These are phyloP conservation scores for Crucihimalaya himalaica DNA, from an alignment of 345 rosid species.

Conservation along the genomic window DNA sequence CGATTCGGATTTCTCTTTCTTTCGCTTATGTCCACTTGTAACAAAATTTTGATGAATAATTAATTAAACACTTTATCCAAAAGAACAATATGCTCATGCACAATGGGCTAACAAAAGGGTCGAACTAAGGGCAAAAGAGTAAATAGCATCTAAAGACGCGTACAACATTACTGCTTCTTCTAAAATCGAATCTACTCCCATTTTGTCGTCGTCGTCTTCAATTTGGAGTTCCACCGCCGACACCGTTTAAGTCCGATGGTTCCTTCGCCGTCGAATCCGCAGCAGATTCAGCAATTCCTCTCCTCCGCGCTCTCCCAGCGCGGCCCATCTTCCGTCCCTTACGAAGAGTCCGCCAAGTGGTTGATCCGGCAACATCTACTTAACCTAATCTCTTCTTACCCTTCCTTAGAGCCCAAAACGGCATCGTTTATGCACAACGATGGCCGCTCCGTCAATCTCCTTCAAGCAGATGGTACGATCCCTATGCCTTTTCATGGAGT, in stretches of 20 bases:
- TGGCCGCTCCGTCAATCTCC: constrained; percentile 90
- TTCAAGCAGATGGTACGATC: constrained; percentile 91
- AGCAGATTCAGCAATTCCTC: constrained; percentile 77
- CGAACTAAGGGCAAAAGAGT: constrained; percentile 4
- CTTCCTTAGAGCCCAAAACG: constrained; percentile 84
- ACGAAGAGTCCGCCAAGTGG: constrained; percentile 86
- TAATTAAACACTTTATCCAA: too few species aligned
- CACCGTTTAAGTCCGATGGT: constrained; percentile 39
- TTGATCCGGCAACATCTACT: constrained; percentile 91
- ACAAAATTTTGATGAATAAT: too few species aligned
- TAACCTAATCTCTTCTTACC: constrained; percentile 57
- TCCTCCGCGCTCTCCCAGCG: constrained; percentile 85
- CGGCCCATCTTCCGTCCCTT: constrained; percentile 84
- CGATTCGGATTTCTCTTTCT: too few species aligned
- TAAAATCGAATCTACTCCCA: constrained; percentile 3
- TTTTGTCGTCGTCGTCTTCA: constrained; percentile 19
- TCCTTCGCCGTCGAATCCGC: constrained; percentile 50
- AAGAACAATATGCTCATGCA: too few species aligned
- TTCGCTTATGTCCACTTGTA: too few species aligned
- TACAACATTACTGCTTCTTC: background rate
- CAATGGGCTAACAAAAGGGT: too few species aligned
- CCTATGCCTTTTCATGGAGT: constrained; percentile 85
- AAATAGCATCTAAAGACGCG: background rate
- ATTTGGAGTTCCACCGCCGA: constrained; percentile 20
- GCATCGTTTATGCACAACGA: constrained; percentile 97